Conservation (phyloP, 1,284 basidiomycete species). For the Inonotus obliquus region DNA sequence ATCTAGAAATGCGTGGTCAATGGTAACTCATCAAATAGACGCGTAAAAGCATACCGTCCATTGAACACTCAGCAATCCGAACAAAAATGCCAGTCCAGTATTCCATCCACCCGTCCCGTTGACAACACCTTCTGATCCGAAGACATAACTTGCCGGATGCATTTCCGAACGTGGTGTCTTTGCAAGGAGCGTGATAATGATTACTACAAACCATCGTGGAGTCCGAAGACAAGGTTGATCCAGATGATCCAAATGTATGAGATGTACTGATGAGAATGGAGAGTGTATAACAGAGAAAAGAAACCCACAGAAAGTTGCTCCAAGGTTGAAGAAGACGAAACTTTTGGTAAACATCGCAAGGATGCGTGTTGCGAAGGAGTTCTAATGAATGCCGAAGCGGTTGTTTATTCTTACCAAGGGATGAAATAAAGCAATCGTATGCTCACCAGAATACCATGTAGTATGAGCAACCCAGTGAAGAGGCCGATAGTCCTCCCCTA, state of each 20-base stretch:
- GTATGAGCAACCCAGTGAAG: constrained; percentile 62
- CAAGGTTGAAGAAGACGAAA: constrained; percentile 88
- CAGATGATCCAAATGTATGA: not conserved
- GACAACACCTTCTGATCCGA: constrained; percentile 61
- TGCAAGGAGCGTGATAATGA: constrained; percentile 82
- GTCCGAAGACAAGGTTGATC: not conserved
- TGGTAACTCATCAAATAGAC: not conserved
- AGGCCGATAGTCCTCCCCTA: constrained; percentile 73
- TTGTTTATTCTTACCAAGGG: not conserved
- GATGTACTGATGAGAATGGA: not conserved
- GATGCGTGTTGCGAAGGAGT: constrained; percentile 77
- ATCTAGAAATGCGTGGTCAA: constrained; percentile 37
- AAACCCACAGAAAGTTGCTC: constrained; percentile 55
- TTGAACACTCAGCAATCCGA: constrained; percentile 86
- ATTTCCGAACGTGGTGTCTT: constrained; percentile 75
- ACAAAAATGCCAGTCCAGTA: constrained; percentile 79
- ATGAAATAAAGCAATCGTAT: constrained; percentile 10
- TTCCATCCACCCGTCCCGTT: constrained; percentile 81
- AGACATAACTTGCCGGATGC: constrained; percentile 77
- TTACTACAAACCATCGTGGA: constrained; percentile 42
- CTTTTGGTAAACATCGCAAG: constrained; percentile 75
- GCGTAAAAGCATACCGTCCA: constrained; percentile 65
- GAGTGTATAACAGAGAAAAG: not conserved
- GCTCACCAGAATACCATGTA: constrained; percentile 66
- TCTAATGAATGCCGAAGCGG: constrained; percentile 35